phyloP scores from a whole-genome alignment of 495 filamentous ascomycete species.

The Bacidia gigantensis region DNA sequence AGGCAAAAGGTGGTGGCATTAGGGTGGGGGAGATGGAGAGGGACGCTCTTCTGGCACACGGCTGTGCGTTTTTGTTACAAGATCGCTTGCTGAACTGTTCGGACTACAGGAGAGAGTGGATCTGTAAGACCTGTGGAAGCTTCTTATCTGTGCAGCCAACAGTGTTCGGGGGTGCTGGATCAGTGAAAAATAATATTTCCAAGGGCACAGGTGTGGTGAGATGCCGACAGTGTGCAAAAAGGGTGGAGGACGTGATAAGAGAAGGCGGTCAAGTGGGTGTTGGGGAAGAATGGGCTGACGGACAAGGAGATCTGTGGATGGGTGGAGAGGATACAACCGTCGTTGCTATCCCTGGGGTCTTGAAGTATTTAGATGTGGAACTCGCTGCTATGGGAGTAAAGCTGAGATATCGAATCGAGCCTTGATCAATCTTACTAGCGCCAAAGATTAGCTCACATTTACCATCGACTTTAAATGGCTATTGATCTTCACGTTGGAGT shows the following conservation, averaged over 20 bases:
- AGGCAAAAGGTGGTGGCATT: conserved; percentile 92
- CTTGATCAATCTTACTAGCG: conserved; percentile 9
- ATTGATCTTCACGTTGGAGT: too few species aligned
- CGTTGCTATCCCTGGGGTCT: conserved; percentile 81
- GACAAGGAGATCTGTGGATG: conserved; percentile 60
- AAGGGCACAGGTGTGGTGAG: conserved; percentile 56
- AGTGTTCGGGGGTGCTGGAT: conserved; percentile 32
- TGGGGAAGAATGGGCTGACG: conserved; percentile 81
- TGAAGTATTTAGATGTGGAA: conserved; percentile 90
- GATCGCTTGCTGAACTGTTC: conserved; percentile 95
- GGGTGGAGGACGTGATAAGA: conserved; percentile 40
- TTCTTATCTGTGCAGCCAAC: conserved; percentile 75
- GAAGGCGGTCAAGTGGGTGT: conserved; percentile 21
- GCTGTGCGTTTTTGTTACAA: conserved; percentile 85
- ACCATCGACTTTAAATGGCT: too few species aligned
- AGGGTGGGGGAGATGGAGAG: conserved; percentile 99
- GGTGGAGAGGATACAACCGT: conserved; percentile 83
- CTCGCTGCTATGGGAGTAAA: conserved; percentile 84
- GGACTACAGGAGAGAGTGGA: conserved; percentile 74
- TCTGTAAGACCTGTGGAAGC: conserved; percentile 74
- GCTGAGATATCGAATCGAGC: conserved; percentile 74
- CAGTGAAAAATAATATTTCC: conserved; percentile 12
- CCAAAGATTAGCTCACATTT: too few species aligned
- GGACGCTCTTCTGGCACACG: conserved; percentile 86
- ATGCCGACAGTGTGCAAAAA: conserved; percentile 69